A percentile compares a stretch with the other conserved stretches of the same genome.
These are phyloP conservation scores for Boechera stricta DNA, from an alignment of 345 rosid genomes.

Conservation along the genomic window DNA sequence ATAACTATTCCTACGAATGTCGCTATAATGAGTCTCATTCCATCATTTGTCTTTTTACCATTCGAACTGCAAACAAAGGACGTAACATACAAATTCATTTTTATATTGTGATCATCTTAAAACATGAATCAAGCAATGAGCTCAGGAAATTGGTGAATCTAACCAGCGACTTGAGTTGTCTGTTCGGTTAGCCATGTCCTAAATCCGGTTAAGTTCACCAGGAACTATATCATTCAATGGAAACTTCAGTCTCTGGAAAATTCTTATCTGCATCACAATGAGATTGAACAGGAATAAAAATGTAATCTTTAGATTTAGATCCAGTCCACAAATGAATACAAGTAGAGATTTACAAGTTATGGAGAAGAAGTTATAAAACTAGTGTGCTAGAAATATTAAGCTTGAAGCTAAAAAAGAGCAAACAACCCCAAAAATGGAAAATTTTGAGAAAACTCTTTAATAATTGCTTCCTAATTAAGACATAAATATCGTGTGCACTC, in stretches of 20 bases:
- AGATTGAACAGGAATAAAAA: neutral
- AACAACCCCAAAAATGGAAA: conserved; percentile 23
- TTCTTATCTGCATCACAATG: conserved; percentile 33
- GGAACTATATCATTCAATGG: conserved; percentile 26
- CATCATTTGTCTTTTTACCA: conserved; percentile 66
- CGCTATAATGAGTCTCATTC: conserved; percentile 69
- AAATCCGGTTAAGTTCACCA: conserved; percentile 31
- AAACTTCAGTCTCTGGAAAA: conserved; percentile 21
- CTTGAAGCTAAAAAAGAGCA: conserved; percentile 29
- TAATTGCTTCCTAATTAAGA: conserved; percentile 10
- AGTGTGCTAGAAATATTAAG: conserved; percentile 3
- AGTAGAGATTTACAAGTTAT: conserved; percentile 12
- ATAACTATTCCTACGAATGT: conserved; percentile 69
- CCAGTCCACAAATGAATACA: conserved; percentile 17
- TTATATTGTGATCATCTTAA: conserved; percentile 5
- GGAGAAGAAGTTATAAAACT: neutral
- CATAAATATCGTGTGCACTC: neutral
- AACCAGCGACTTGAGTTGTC: conserved; percentile 44
- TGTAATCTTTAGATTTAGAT: conserved; percentile 27
- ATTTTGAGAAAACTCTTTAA: conserved; percentile 2
- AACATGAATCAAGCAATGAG: conserved; percentile 17
- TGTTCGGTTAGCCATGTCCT: conserved; percentile 45
- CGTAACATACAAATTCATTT: neutral
- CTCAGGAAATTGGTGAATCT: conserved; percentile 6
- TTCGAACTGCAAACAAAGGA: conserved; percentile 54